Percentiles rank a stretch among this genome's conserved stretches.
phyloP scores from a whole-genome alignment of 129 eudicot species.

The Flaveria sonorensis region DNA sequence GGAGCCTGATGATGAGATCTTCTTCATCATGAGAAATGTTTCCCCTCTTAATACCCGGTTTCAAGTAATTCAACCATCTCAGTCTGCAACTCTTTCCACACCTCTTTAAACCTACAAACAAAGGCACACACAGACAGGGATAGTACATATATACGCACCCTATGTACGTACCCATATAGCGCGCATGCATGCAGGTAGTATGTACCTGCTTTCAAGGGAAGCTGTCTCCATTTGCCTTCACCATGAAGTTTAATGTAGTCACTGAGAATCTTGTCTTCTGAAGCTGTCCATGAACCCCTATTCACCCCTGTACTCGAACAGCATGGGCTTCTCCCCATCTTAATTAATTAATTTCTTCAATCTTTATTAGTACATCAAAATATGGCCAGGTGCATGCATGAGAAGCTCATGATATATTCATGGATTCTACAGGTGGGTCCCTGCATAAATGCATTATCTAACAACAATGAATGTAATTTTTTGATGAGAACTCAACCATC shows the following conservation, averaged over 20 bases:
- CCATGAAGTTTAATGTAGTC: slow-evolving; percentile 47
- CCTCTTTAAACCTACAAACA: slow-evolving; percentile 45
- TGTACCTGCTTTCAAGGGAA: slow-evolving; percentile 44
- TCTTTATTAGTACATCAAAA: background rate
- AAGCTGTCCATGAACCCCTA: slow-evolving; percentile 48
- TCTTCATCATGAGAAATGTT: slow-evolving; percentile 58
- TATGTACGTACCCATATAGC: no score
- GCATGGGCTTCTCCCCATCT: slow-evolving; percentile 52
- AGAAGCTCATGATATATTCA: background rate
- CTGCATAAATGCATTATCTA: background rate
- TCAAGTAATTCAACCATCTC: slow-evolving; percentile 56
- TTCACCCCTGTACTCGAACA: slow-evolving; percentile 44
- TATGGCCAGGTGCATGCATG: background rate
- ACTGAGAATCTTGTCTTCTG: slow-evolving; percentile 48
- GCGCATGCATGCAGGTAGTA: background rate
- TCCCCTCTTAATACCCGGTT: slow-evolving; percentile 61
- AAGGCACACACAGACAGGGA: background rate
- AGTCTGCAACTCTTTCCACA: slow-evolving; percentile 63
- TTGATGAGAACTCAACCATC: background rate
- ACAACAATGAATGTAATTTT: slow-evolving; percentile 3
- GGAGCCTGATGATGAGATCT: slow-evolving; percentile 59
- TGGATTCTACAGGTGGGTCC: background rate
- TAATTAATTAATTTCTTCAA: background rate
- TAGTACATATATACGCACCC: no score
- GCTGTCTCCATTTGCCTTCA: slow-evolving; percentile 55